phyloP scores from a whole-genome alignment of 164 flowering plant species.

The Vitis riparia region DNA sequence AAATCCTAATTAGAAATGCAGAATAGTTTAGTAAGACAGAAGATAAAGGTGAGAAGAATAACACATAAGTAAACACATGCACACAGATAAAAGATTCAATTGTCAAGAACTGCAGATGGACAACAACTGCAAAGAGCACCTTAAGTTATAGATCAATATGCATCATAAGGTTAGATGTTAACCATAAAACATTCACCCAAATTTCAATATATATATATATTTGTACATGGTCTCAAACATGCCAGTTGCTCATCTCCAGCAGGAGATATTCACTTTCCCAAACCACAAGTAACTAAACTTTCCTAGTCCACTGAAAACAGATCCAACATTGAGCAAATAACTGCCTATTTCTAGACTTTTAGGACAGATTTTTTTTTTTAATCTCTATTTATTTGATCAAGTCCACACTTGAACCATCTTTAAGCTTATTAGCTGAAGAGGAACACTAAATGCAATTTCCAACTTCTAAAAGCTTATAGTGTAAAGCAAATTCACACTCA shows the following conservation, averaged over 20 bases:
- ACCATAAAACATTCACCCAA: background rate
- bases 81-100: background rate
- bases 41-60: background rate
- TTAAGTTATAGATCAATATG: background rate
- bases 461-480: too few species aligned
- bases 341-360: background rate
- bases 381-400: too few species aligned
- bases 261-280: background rate
- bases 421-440: too few species aligned
- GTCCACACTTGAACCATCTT: too few species aligned
- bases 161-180: background rate
- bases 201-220: too few species aligned
- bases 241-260: background rate
- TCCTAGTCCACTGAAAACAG: background rate
- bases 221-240: background rate
- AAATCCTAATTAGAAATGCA: conserved; percentile 42
- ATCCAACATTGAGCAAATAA: background rate
- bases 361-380: background rate
- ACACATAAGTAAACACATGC: background rate
- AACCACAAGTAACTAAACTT: background rate
- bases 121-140: background rate
- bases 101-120: background rate
- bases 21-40: background rate
- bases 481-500: too few species aligned
- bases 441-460: too few species aligned